A percentile compares a stretch with the other conserved stretches of the same genome.
Evolutionary conservation across 805 yeast species (phyloP).

Genomic region (Yamadazyma endophytica): DNA sequence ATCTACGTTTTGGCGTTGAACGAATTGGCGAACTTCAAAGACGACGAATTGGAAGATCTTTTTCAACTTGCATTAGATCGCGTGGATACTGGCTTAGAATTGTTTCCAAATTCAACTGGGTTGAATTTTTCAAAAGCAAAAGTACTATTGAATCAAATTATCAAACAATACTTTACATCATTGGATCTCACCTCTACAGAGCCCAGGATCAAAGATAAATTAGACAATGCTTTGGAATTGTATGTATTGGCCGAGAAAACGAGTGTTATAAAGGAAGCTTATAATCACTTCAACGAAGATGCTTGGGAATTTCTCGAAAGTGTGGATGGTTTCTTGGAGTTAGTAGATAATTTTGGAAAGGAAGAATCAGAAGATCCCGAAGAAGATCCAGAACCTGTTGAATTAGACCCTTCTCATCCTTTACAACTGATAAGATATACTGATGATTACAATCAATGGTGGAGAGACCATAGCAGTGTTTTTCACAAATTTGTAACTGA

Average conservation of each 20-base stretch:
- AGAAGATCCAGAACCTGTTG: conserved; percentile 22
- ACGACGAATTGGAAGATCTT: conserved; percentile 36
- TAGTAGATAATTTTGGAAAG: conserved; percentile 24
- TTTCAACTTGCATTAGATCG: conserved; percentile 65
- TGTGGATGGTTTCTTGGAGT: conserved; percentile 65
- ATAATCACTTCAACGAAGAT: conserved; percentile 34
- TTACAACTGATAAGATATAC: conserved; percentile 38
- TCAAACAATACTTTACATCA: conserved; percentile 51
- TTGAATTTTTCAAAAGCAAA: conserved; percentile 52
- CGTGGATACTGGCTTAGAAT: conserved; percentile 51
- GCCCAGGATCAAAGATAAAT: conserved; percentile 27
- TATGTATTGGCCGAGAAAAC: conserved; percentile 42
- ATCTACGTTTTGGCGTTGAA: conserved; percentile 71
- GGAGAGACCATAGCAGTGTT: conserved; percentile 42
- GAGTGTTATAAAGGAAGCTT: conserved; percentile 19
- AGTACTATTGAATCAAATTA: conserved; percentile 54
- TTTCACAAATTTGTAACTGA: conserved; percentile 14
- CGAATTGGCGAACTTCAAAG: conserved; percentile 55
- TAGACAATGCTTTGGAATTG: conserved; percentile 43
- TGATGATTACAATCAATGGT: conserved; percentile 50
- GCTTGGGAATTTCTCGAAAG: conserved; percentile 51
- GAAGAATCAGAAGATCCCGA: conserved; percentile 28
- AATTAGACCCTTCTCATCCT: conserved; percentile 50
- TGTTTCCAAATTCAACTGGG: conserved; percentile 42
- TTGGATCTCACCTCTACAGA: conserved; percentile 36